These are phyloP conservation scores for Stephania japonica DNA, from an alignment of 164 flowering plant species.

Conservation along the genomic window DNA sequence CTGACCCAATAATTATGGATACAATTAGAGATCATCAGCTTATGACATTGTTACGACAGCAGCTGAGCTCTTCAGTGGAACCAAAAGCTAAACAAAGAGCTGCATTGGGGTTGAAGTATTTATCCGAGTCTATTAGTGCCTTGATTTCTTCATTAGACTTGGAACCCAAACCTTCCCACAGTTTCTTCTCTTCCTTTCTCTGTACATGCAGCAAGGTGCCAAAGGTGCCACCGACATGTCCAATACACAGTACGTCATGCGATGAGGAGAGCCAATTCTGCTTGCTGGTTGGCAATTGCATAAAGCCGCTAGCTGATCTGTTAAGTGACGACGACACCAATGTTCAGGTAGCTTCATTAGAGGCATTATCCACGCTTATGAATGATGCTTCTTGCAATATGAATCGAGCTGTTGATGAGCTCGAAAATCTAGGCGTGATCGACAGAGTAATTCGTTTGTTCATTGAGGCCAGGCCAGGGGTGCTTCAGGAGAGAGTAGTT, in stretches of 20 bases:
- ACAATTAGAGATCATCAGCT: slow-evolving; percentile 32
- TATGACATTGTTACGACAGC: slow-evolving; percentile 32
- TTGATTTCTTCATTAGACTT: slow-evolving; percentile 16
- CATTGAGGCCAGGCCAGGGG: slow-evolving; percentile 37
- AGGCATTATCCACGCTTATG: slow-evolving; percentile 47
- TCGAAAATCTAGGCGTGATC: slow-evolving; percentile 28
- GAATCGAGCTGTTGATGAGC: slow-evolving; percentile 35
- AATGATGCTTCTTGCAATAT: slow-evolving; percentile 22
- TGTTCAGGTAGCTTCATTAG: slow-evolving; percentile 43
- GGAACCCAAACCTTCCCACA: slow-evolving; percentile 31
- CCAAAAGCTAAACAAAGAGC: slow-evolving; percentile 43
- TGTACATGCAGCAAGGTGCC: slow-evolving; percentile 35
- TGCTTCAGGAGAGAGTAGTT: slow-evolving; percentile 43
- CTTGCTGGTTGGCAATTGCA: slow-evolving; percentile 39
- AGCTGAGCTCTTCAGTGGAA: slow-evolving; percentile 27
- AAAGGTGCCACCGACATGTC: slow-evolving; percentile 28
- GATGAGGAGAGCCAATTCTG: slow-evolving; percentile 39
- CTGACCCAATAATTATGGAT: slow-evolving; percentile 27
- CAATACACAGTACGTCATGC: slow-evolving; percentile 39
- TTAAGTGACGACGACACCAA: slow-evolving; percentile 32
- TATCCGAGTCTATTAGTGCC: slow-evolving; percentile 36
- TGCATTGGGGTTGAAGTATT: slow-evolving; percentile 43
- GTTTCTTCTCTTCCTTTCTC: slow-evolving; percentile 30
- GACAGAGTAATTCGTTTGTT: slow-evolving; percentile 34
- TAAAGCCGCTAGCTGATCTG: slow-evolving; percentile 42